Evolutionary conservation across 2,329 filamentous ascomycete genomes (phyloP).

Genomic region (Ophiostoma populinum): DNA sequence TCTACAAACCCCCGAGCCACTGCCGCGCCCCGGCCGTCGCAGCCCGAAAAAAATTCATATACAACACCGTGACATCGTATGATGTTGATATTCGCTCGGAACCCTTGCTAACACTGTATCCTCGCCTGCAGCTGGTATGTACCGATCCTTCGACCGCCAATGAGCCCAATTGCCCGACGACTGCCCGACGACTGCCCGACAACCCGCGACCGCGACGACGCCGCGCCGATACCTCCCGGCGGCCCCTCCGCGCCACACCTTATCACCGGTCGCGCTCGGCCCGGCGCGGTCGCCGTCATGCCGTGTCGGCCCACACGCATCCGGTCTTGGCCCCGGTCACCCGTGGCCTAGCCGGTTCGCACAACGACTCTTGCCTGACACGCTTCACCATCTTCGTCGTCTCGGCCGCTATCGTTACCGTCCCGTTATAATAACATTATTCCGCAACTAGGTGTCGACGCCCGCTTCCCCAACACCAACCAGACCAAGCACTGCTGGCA

Average conservation of each 20-base stretch:
- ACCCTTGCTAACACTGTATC: conserved; percentile 5
- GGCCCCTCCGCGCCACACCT: no score
- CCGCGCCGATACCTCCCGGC: no score
- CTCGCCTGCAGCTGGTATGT: conserved; percentile 10
- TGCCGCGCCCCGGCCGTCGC: neutral
- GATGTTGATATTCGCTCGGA: conserved; percentile 7
- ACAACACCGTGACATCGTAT: conserved; percentile 9
- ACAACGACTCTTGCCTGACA: no score
- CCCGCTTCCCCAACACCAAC: conserved; percentile 97
- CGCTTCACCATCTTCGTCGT: no score
- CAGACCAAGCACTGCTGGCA: conserved; percentile 99
- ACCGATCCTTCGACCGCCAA: neutral
- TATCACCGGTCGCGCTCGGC: neutral
- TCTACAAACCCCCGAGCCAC: conserved; percentile 1
- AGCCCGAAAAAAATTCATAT: conserved; percentile 5
- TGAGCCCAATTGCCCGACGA: neutral
- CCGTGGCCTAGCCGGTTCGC: no score
- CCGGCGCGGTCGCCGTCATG: neutral
- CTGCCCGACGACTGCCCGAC: no score
- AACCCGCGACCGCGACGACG: no score
- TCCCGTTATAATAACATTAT: neutral
- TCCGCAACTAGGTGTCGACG: conserved; percentile 67
- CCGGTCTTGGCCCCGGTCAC: neutral
- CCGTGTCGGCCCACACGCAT: neutral
- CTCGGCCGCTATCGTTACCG: no score